Percentiles rank a stretch among this genome's conserved stretches.
Evolutionary conservation across 2,329 filamentous ascomycete genomes (phyloP).

Genomic region (Colletotrichum theobromicola): DNA sequence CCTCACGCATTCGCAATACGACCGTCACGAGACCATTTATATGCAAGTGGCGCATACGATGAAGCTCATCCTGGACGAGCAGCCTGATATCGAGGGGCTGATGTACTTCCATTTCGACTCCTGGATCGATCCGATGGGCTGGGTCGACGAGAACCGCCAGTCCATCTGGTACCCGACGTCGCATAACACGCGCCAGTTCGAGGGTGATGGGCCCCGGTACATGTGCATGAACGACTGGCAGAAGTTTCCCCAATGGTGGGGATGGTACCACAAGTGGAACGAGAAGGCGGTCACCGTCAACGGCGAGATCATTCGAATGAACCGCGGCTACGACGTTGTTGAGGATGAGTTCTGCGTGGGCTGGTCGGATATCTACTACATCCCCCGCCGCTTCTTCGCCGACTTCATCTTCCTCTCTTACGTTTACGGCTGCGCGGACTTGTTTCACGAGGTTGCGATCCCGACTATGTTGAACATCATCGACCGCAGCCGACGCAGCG

Average conservation of each 20-base stretch:
- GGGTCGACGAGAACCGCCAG: constrained; percentile 26
- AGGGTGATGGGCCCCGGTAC: constrained; percentile 23
- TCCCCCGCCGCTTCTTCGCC: constrained; percentile 34
- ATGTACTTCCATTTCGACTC: constrained; percentile 37
- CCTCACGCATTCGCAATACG: constrained; percentile 30
- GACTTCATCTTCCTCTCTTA: constrained; percentile 32
- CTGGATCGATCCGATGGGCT: constrained; percentile 35
- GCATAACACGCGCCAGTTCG: constrained; percentile 10
- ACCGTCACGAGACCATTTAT: constrained; percentile 24
- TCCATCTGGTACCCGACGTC: constrained; percentile 32
- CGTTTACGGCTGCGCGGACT: constrained; percentile 25
- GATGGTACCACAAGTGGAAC: constrained; percentile 21
- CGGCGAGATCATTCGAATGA: constrained; percentile 8
- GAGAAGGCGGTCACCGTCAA: constrained; percentile 18
- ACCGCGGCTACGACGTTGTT: neutral
- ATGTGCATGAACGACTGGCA: constrained; percentile 25
- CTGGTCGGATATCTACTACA: constrained; percentile 38
- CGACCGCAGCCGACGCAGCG: constrained; percentile 26
- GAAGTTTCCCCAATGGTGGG: constrained; percentile 25
- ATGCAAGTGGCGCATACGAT: constrained; percentile 32
- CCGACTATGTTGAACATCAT: constrained; percentile 36
- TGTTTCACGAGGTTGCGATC: constrained; percentile 36
- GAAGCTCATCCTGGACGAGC: constrained; percentile 30
- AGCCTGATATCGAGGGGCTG: constrained; percentile 30
- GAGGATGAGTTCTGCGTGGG: constrained; percentile 32